phyloP scores from a whole-genome alignment of 352 stramenopile genomes.

The Globisporangium echinulatum region DNA sequence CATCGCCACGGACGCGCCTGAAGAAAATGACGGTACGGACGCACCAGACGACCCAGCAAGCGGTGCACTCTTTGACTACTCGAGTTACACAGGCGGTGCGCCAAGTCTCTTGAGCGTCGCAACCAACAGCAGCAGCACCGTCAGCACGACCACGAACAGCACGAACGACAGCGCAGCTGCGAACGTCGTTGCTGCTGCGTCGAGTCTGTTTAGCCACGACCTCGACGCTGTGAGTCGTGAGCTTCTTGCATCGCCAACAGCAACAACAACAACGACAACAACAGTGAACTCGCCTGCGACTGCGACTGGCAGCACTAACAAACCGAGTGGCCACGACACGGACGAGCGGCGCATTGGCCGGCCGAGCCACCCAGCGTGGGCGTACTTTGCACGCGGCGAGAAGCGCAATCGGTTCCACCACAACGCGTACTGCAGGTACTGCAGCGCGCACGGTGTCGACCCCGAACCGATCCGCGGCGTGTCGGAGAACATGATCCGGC shows the following conservation, averaged over 20 bases:
- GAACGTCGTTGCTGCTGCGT: neutral
- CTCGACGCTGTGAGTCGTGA: slow-evolving; percentile 13
- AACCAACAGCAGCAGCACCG: neutral
- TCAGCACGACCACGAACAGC: neutral
- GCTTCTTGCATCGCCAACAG: neutral
- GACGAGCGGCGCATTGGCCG: slow-evolving; percentile 71
- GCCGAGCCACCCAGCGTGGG: slow-evolving; percentile 68
- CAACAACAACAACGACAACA: neutral
- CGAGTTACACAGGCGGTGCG: slow-evolving; percentile 39
- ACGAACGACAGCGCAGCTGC: neutral
- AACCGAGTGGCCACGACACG: slow-evolving; percentile 2
- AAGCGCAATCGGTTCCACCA: slow-evolving; percentile 84
- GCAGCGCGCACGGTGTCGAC: slow-evolving; percentile 43
- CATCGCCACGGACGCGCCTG: neutral
- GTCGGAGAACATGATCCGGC: slow-evolving; percentile 80
- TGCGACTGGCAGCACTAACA: neutral
- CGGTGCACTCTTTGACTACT: slow-evolving; percentile 34
- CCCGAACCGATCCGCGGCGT: slow-evolving; percentile 50
- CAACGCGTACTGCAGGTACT: slow-evolving; percentile 73
- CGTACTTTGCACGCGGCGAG: slow-evolving; percentile 66
- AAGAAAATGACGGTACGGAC: slow-evolving; percentile 1
- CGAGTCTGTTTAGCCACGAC: slow-evolving; percentile 12
- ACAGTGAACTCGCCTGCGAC: neutral
- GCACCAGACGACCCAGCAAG: slow-evolving; percentile 10
- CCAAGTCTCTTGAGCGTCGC: slow-evolving; percentile 26